A percentile compares a stretch with the other conserved stretches of the same genome.
Conservation (phyloP, 805 yeast genomes). For the Nakazawaea holstii region DNA sequence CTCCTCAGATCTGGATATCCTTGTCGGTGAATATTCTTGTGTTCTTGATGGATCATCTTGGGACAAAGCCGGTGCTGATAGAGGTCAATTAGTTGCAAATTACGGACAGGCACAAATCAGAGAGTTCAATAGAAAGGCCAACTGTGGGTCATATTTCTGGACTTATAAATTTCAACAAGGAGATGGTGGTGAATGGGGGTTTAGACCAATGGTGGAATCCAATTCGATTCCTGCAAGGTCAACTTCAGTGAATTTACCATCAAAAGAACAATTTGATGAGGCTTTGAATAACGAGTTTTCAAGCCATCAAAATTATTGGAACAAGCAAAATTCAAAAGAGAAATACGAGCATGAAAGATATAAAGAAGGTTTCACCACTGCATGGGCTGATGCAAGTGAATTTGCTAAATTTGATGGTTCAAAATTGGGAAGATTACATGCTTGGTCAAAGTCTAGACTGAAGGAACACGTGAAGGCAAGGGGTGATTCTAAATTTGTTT, state of each 20-base stretch:
- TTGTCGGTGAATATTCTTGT: conserved; percentile 90
- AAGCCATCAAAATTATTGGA: conserved; percentile 68
- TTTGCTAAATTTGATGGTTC: conserved; percentile 71
- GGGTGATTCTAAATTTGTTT: conserved; percentile 53
- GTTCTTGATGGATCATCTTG: conserved; percentile 76
- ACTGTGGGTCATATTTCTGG: conserved; percentile 84
- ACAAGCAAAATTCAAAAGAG: conserved; percentile 45
- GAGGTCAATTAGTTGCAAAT: conserved; percentile 50
- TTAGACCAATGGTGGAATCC: conserved; percentile 63
- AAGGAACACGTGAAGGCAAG: conserved; percentile 51
- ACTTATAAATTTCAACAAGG: conserved; percentile 83
- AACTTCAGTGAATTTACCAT: conserved; percentile 28
- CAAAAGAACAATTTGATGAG: conserved; percentile 34
- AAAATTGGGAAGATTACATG: conserved; percentile 63
- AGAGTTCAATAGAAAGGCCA: conserved; percentile 46
- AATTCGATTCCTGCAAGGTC: conserved; percentile 46
- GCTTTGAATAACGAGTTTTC: conserved; percentile 29
- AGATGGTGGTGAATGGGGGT: conserved; percentile 97
- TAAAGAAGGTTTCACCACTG: conserved; percentile 71
- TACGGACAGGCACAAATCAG: conserved; percentile 56
- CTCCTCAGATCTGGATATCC: conserved; percentile 47
- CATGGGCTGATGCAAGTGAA: conserved; percentile 65
- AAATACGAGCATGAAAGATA: conserved; percentile 78
- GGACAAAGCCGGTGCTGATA: conserved; percentile 39
- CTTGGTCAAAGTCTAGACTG: conserved; percentile 63